Base-by-base conservation (phyloP, 1,284 basidiomycete genomes). In the Ceratobasidium sp. region DNA sequence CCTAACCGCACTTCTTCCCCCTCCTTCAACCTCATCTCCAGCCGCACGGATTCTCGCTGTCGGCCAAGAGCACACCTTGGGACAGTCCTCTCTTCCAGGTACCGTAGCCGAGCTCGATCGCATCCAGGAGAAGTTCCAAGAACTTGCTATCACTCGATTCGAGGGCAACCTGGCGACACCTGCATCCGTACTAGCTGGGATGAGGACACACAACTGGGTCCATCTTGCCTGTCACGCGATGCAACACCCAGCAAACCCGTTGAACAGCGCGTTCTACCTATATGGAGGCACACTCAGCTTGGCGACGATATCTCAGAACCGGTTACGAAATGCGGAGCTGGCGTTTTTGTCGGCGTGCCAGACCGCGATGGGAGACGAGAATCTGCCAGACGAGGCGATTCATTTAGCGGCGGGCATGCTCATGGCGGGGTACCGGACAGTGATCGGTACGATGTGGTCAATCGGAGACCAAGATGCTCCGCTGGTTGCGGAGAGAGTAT, bases 201-300 rank as follows among this genome's bases (percentile, higher is more conserved):
- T 57, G n/a, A n/a, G 36, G 31, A 19, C 22, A 19, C 53, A 71
- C n/a, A 59, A 19, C 11, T 59, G 54, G 54, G 27, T 71, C 5
- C 67, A 71, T 57, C 24, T 71, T 48, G 67, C 54, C 2, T 71
- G 67, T 31, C 54, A 45, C 3, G 24, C 44, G 15, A 57, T 54
- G 9, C 54, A 71, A 29, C n/a, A 47, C 19, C 1, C 41, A 6
- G 19, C 27, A 1, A 14, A 48, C 15, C 54, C 54, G 1, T 33
- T 24, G 19, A 27, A 53, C 6, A 71, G 67, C 17, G 27, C 33
- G 27, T 31, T 71, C 9, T 41, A 47, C 36, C 67, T 71, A 17
- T 54, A 56, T 24, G n/a, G 24, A 15, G 41, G 67, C 8, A 27
- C 36, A 15, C 41, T 71, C 9, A 15, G 41, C 17, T 24, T 69